phyloP scores from a whole-genome alignment of 441 rosid genomes.

The Pelargonium citronellum region DNA sequence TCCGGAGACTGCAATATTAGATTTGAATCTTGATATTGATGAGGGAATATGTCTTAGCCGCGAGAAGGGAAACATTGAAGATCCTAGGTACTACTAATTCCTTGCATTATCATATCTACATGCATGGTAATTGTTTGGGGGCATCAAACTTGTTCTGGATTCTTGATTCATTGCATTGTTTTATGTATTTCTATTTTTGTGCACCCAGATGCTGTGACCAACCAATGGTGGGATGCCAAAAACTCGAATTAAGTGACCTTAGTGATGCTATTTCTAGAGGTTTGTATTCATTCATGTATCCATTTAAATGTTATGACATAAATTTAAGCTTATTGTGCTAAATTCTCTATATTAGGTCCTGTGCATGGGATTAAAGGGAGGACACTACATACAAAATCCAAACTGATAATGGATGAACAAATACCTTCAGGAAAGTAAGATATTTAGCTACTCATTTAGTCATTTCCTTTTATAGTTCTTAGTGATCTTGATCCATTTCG shows the following conservation, averaged over 20 bases:
- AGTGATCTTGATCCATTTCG: slow-evolving; percentile 6
- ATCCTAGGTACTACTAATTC: slow-evolving; percentile 24
- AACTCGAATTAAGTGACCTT: slow-evolving; percentile 29
- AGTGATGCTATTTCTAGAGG: slow-evolving; percentile 33
- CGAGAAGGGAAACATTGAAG: slow-evolving; percentile 15
- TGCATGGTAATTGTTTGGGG: slow-evolving; percentile 7
- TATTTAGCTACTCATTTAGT: neutral
- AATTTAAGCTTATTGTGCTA: slow-evolving; percentile 13
- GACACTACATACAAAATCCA: slow-evolving; percentile 16
- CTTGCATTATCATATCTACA: slow-evolving; percentile 1
- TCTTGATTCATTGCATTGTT: slow-evolving; percentile 9
- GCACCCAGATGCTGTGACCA: slow-evolving; percentile 30
- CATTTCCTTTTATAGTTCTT: slow-evolving; percentile 4
- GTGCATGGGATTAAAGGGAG: slow-evolving; percentile 17
- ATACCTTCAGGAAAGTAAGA: slow-evolving; percentile 27
- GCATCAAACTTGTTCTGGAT: slow-evolving; percentile 9
- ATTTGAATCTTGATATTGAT: slow-evolving; percentile 23
- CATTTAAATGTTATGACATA: neutral
- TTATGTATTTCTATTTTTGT: neutral
- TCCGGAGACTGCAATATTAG: slow-evolving; percentile 23
- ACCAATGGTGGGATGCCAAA: slow-evolving; percentile 24
- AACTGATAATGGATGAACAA: slow-evolving; percentile 23
- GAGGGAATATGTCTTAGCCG: slow-evolving; percentile 15
- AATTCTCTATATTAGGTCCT: slow-evolving; percentile 20
- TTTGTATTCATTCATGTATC: slow-evolving; percentile 15